A percentile compares a stretch with the other conserved stretches of the same genome.
Evolutionary conservation across 805 yeast genomes (phyloP).

Genomic region (Metschnikowia reukaufii): DNA sequence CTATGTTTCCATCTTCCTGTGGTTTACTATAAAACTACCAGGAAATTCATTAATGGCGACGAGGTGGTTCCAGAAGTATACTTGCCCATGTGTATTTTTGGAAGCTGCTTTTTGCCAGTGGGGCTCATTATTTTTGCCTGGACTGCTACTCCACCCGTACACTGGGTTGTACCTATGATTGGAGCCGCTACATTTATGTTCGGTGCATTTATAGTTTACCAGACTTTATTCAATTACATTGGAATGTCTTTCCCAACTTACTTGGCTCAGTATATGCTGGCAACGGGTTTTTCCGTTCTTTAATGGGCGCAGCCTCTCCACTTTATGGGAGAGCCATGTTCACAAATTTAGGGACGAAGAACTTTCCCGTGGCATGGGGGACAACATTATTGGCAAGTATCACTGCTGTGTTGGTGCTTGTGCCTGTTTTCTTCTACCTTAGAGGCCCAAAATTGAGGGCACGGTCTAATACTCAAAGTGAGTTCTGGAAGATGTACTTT

Average conservation of each 20-base stretch:
- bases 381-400: constrained; percentile 9
- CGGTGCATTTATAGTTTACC: constrained; percentile 16
- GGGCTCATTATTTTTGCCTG: constrained; percentile 15
- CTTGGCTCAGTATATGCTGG: constrained; percentile 18
- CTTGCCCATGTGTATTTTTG: constrained; percentile 13
- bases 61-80: constrained; percentile 11
- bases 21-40: constrained; percentile 9
- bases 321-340: constrained; percentile 14
- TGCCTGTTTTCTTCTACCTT: constrained; percentile 47
- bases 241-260: constrained; percentile 12
- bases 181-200: constrained; percentile 13
- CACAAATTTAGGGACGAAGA: constrained; percentile 8
- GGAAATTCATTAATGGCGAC: constrained; percentile 1
- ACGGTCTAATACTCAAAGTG: constrained; percentile 37
- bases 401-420: constrained; percentile 36
- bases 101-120: constrained; percentile 13
- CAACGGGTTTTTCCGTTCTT: constrained; percentile 11
- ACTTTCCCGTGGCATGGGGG: constrained; percentile 16
- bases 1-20: constrained; percentile 9
- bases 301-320: constrained; percentile 19
- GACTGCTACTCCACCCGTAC: constrained; percentile 12
- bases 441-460: constrained; percentile 48
- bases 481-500: not conserved
- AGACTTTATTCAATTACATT: constrained; percentile 16
- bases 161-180: constrained; percentile 17